Base-by-base conservation (phyloP, 148 eudicot genomes). In the Rhododendron griersonianum region DNA sequence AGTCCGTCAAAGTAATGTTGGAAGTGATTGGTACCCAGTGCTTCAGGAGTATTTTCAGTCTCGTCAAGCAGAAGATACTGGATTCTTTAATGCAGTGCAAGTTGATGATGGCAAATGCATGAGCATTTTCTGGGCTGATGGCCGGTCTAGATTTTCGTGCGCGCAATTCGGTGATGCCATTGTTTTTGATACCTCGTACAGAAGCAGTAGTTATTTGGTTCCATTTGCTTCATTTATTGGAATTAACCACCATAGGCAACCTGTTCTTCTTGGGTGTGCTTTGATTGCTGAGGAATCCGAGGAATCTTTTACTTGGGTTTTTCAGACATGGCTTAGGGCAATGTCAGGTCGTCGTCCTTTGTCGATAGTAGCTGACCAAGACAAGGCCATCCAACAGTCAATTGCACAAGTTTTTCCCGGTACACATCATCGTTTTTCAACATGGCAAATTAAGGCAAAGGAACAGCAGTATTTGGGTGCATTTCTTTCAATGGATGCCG, bases 201-300 rank as follows among this genome's bases (percentile, higher is more conserved):
- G 91, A 88, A 87, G 89, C 85, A 76, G 84, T 53, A 86, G 82
- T 87, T 90, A 89, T 83, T 81, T 83, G 15, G 91, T 91, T 85
- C 94, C 93, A 30, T 87, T 91, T 83, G 91, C 92, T 87, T 89
- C 89, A 10, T 92, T 92, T 67, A 82, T 91, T 83, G 94, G 94
- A n/a, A 88, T 92, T 37, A 92, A 92, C 82, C 94, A 92, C 67
- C 94, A 92, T 63, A 87, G 90, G 87, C 92, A 92, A 81, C 92
- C 94, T 2, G 92, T 91, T n/a, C 94, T 92, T 83, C 91, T 92
- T 71, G 94, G 94, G 9, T 92, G 94, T 90, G 94, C 94, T 86
- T 44, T 92, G 81, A 85, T 92, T 71, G 91, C 91, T 21, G 94
- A 92, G 79, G 94, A 92, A 85, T 84, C 91, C 2, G 93, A 91